A percentile compares a stretch with the other conserved stretches of the same genome.
These are phyloP conservation scores for Tillandsia fasciculata DNA, from an alignment of 176 grass and related monocot species.

Conservation along the genomic window DNA sequence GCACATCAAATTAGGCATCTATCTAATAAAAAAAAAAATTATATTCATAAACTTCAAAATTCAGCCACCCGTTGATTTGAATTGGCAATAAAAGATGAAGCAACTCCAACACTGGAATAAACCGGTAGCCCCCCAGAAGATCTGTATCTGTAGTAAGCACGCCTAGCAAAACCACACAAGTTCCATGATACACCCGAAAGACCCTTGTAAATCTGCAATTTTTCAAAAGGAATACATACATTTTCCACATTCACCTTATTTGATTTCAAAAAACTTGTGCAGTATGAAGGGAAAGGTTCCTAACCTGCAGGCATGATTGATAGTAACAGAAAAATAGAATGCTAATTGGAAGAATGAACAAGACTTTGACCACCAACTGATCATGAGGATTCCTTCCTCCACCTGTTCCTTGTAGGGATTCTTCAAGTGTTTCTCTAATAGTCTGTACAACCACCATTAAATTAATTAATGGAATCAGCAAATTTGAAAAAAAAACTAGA, in stretches of 20 bases:
- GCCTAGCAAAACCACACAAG: conserved; percentile 35
- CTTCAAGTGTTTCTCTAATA: conserved; percentile 67
- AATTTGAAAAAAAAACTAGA: neutral
- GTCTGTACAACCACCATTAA: conserved; percentile 24
- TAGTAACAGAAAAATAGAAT: conserved; percentile 70
- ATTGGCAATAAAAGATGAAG: conserved; percentile 56
- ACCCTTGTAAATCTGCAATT: conserved; percentile 53
- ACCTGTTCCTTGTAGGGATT: conserved; percentile 69
- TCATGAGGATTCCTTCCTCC: conserved; percentile 62
- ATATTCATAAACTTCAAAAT: neutral
- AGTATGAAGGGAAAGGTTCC: neutral
- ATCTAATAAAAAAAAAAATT: neutral
- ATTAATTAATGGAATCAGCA: conserved; percentile 2
- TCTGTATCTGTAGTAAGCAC: conserved; percentile 49
- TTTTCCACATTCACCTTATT: neutral
- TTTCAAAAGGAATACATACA: neutral
- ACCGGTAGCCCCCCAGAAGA: conserved; percentile 54
- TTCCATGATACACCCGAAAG: conserved; percentile 27
- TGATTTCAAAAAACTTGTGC: neutral
- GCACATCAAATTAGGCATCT: neutral
- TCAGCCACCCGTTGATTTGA: conserved; percentile 60
- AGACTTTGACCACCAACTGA: conserved; percentile 44
- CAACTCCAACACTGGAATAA: conserved; percentile 61
- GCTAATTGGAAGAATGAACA: conserved; percentile 64
- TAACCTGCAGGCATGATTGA: conserved; percentile 63